phyloP scores from a whole-genome alignment of 495 filamentous ascomycete species.

The Annulohypoxylon stygium region DNA sequence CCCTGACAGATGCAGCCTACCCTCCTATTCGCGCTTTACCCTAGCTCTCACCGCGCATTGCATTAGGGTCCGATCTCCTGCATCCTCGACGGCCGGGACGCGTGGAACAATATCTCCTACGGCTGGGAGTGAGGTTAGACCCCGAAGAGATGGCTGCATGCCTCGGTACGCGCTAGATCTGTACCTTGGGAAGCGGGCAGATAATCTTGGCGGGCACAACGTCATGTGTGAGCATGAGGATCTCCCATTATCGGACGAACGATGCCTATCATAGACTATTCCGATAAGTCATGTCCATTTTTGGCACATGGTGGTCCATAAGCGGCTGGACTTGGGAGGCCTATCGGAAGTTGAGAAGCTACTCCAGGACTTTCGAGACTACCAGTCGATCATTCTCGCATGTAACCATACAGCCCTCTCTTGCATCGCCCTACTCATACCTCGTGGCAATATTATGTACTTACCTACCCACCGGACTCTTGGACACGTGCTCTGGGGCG shows the following conservation, averaged over 20 bases:
- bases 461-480: constrained; percentile 10
- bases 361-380: constrained; percentile 23
- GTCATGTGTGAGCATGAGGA: constrained; percentile 44
- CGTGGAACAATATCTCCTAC: constrained; percentile 36
- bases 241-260: constrained; percentile 46
- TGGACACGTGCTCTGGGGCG: constrained; percentile 22
- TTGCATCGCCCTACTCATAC: constrained; percentile 17
- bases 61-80: constrained; percentile 48
- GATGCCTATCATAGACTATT: constrained; percentile 42
- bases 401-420: constrained; percentile 26
- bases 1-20: constrained; percentile 44
- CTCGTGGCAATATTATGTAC: constrained; percentile 36
- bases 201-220: constrained; percentile 45
- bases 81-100: constrained; percentile 35
- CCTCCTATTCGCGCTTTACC: constrained; percentile 45
- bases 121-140: constrained; percentile 35
- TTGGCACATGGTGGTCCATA: constrained; percentile 37
- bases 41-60: constrained; percentile 45
- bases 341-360: constrained; percentile 29
- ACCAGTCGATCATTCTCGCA: constrained; percentile 13
- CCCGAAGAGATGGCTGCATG: constrained; percentile 41
- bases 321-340: constrained; percentile 30
- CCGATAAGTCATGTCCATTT: constrained; percentile 43
- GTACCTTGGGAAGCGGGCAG: constrained; percentile 38
- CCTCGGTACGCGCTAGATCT: constrained; percentile 33